Evolutionary conservation across 1,284 basidiomycete genomes (phyloP), one percentile per base, ranked within the genome.

Genomic region (Papiliotrema fonsecae): DNA sequence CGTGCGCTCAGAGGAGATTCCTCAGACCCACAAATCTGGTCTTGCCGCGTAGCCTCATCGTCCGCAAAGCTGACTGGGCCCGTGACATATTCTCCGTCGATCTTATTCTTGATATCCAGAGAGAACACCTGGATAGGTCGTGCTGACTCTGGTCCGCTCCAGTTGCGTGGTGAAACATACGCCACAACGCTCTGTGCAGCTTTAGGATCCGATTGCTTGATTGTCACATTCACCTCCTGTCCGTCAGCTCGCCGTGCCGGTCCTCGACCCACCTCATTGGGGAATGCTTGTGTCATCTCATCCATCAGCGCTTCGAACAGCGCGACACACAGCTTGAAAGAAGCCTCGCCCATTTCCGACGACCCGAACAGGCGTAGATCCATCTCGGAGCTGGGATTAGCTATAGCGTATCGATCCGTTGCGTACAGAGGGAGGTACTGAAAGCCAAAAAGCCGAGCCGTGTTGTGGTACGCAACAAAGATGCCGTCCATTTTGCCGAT

Each of bases 401-500:
- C n/a, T 21, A 19, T 35, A 22, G 28, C 24, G 42, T 3, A 9
- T 2, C 24, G 30, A 40, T 19, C 11, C 10, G 13, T 14, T 11
- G 55, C 66, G 47, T 37, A 64, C 42, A 94, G 75, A 1, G 89
- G 80, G 28, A 97, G 75, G 67, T 98, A 98, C 72, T 97, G 90
- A 77, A 97, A 97, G 0, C 94, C 94, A 64, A 93, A 94, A 49
- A 94, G 82, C 14, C 81, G 79, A 7, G 81, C 80, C 0, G 90
- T 96, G 57, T 94, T 97, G 72, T 98, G 94, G 68, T 96, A 97
- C 9, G 92, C 88, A 26, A 97, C 82, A 61, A 98, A 83, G 24
- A 96, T 86, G 14, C 94, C 94, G 64, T 97, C 93, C 94, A 98
- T 98, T 64, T 87, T 83, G 2, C 94, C 94, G 55, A 98, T 97